Evolutionary conservation across 148 eudicot genomes (phyloP), one percentile per base, ranked within the genome.

Genomic region (Diospyros kaki): DNA sequence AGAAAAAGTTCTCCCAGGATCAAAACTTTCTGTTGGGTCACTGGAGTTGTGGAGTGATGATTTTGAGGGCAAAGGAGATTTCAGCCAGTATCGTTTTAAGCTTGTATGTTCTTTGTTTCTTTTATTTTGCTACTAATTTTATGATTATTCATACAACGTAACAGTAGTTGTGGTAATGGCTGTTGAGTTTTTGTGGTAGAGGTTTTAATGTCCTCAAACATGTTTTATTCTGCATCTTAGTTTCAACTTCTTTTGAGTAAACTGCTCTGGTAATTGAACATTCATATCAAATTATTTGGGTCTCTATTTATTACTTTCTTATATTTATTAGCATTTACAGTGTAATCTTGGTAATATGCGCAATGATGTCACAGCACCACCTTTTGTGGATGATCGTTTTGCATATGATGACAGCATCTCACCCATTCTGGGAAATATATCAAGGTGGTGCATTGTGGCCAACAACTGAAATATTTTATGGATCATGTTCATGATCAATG

Each of bases 31-130:
- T 70, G 75, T 83, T 81, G 94, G 90, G 53, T 84, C 86, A 38
- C 68, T 93, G 76, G 99, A 96, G 76, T 79, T 93, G 66, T 96
- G 98, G 98, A 91, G 90, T 88, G 92, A 96, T 85, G 93, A 86
- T 81, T 84, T 93, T 83, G 98, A 96, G 83, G 91, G 92, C 77
- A 88, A 86, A 82, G 92, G 92, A 76, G 97, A 93, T 81, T 96
- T 96, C 67, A 79, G 99, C 78, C 93, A 91, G 76, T 93, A 89
- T 51, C 99, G 99, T 51, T 91, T 94, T 55, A 89, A 86, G 83
- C 90, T 96, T 91, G 98, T 95, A 88, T 50, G 94, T 76, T 72
- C 54, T 59, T 38, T 15, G 2, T 66, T 63, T 51, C 44, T 62
- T 62, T 66, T 58, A 9, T 58, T 75, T 50, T 63, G 5, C 53